Base-by-base conservation (phyloP, 2,329 filamentous ascomycete species). In the Rutstroemia sp. region DNA sequence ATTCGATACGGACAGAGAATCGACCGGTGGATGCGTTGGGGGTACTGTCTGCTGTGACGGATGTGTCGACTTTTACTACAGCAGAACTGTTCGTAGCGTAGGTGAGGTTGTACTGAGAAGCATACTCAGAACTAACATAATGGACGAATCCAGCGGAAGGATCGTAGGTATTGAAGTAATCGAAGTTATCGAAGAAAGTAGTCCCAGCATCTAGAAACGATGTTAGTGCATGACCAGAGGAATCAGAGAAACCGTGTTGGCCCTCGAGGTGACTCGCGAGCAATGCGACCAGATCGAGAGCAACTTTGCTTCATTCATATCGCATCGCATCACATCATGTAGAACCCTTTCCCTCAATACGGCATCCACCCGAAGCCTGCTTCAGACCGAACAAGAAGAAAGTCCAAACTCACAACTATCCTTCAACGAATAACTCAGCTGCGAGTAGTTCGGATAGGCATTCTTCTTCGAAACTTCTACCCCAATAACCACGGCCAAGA, bases 1-100 rank as follows among this genome's bases (percentile, higher is more conserved):
- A 81, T 12, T 75, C 73, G 19, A 95, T 73, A 16, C 89, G 85
- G 10, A 69, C 64, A 16, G 65, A 68, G 54, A 66, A 65, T 3
- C 67, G 64, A 27, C 67, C 67, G 6, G 63, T 66, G 1, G 62
- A 65, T 17, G 65, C 84, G 81, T 87, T 21, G 78, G 82, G 83
- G 0, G 76, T 81, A 2, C 76, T 76, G 2, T 63, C 60, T 2
- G 75, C 78, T 8, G 75, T 75, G 16, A 83, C 79, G 1, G 74
- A 76, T 10, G 81, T 83, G 66, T 87, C 84, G 50, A 87, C 84
- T 45, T 72, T 75, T 30, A 88, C 67, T 17, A 87, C 64, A 9
- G 82, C 83, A 0, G 78, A 74, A 41, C 71, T 70, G 1, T 73
- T 63, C 1, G 77, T 76, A 5, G 82, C 80, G 63, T 80, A 81